phyloP scores from a whole-genome alignment of 2,329 filamentous ascomycete genomes.

The Didymella glomerata region DNA sequence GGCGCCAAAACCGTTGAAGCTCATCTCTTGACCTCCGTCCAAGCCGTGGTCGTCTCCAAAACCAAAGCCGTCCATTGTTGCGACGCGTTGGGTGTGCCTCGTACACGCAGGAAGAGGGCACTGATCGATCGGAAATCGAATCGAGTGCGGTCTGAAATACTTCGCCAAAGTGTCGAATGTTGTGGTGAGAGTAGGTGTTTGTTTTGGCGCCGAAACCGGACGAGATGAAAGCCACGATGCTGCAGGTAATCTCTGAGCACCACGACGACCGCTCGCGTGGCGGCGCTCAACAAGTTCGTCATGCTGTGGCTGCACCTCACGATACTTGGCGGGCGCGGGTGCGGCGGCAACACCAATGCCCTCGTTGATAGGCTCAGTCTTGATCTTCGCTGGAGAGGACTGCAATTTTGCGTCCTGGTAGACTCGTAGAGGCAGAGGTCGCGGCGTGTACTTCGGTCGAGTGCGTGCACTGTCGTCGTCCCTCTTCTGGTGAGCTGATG shows the following conservation, averaged over 20 bases:
- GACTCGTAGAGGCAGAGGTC: not conserved
- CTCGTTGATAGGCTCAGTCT: not conserved
- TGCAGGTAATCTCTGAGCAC: not conserved
- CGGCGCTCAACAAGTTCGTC: conserved; percentile 3
- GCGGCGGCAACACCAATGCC: not conserved
- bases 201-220: conserved; percentile 13
- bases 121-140: not conserved
- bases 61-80: conserved; percentile 5
- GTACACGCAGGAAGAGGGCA: not conserved
- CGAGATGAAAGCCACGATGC: conserved; percentile 24
- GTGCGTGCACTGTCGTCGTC: not conserved
- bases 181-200: conserved; percentile 6
- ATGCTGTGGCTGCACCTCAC: conserved; percentile 11
- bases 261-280: conserved; percentile 1
- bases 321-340: conserved; percentile 2
- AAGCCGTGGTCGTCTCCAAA: not conserved
- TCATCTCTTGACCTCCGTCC: not conserved
- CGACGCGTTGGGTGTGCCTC: not conserved
- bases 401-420: not conserved
- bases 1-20: not conserved
- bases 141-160: not conserved
- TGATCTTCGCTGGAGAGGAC: not conserved
- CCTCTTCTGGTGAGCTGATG: not conserved
- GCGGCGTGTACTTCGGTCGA: not conserved
- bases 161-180: not conserved